Conservation (phyloP, 768 basidiomycete species). For the Trametes coccinea region DNA sequence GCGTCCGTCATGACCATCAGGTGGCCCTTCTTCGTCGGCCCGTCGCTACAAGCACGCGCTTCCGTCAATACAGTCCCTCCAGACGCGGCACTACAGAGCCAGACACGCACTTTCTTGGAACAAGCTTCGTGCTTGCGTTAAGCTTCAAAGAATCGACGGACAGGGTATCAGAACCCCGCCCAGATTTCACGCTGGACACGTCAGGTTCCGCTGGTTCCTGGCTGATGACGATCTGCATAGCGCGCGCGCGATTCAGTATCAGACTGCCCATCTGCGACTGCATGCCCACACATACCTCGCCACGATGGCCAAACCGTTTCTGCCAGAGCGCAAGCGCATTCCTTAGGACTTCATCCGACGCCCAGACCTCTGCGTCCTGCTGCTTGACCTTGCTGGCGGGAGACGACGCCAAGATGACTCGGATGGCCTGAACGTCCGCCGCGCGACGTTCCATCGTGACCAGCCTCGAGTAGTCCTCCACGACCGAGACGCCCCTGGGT, state of each 20-base stretch:
- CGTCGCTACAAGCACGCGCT: constrained; percentile 54
- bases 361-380: constrained; percentile 62
- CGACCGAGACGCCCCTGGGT: constrained; percentile 82
- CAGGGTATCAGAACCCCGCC: constrained; percentile 38
- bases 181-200: constrained; percentile 36
- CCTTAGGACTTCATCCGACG: constrained; percentile 52
- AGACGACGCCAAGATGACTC: constrained; percentile 67
- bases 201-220: constrained; percentile 68
- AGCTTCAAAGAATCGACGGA: constrained; percentile 61
- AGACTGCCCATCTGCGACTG: neutral
- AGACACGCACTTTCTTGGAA: constrained; percentile 64
- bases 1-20: constrained; percentile 82
- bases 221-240: constrained; percentile 68
- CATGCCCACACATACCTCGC: constrained; percentile 56
- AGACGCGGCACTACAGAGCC: too few relatives aligned
- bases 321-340: constrained; percentile 82
- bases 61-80: constrained; percentile 2
- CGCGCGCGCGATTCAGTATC: constrained; percentile 1
- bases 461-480: constrained; percentile 83
- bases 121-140: constrained; percentile 68
- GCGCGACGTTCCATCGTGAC: constrained; percentile 69
- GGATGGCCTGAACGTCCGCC: constrained; percentile 89
- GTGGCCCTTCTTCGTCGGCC: constrained; percentile 81
- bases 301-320: constrained; percentile 72
- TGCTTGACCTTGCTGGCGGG: constrained; percentile 45